Percentiles rank a stretch among this genome's conserved stretches.
Conservation (phyloP, 1,284 basidiomycete genomes). For the Microbotryum lychnidis-dioicae region DNA sequence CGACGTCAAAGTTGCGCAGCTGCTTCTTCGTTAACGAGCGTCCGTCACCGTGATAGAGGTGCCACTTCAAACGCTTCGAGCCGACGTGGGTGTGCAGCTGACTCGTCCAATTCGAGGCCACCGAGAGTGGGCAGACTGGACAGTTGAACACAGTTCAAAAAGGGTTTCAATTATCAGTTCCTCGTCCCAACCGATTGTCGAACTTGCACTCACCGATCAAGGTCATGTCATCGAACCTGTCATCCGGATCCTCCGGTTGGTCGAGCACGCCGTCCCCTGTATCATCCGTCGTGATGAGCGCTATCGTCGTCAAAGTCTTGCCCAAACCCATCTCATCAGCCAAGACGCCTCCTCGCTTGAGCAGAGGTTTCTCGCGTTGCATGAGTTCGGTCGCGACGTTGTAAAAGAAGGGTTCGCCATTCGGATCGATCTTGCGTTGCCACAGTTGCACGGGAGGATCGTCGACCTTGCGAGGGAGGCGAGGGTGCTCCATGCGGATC, state of each 20-base stretch:
- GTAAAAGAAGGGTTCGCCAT: slow-evolving; percentile 32
- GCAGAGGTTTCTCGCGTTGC: slow-evolving; percentile 51
- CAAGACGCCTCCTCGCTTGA: slow-evolving; percentile 74
- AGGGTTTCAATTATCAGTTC: slow-evolving; percentile 1
- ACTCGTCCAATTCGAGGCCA: slow-evolving; percentile 84
- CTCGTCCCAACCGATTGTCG: neutral
- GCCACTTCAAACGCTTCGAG: slow-evolving; percentile 47
- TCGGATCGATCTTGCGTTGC: slow-evolving; percentile 52
- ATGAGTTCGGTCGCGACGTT: slow-evolving; percentile 72
- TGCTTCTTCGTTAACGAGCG: slow-evolving; percentile 54
- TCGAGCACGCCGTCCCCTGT: slow-evolving; percentile 31
- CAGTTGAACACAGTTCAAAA: neutral
- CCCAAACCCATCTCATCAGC: slow-evolving; percentile 87
- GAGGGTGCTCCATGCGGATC: slow-evolving; percentile 30
- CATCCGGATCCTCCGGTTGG: slow-evolving; percentile 32
- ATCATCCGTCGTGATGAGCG: slow-evolving; percentile 48
- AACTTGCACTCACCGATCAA: slow-evolving; percentile 33
- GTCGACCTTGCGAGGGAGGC: slow-evolving; percentile 35
- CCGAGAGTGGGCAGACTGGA: slow-evolving; percentile 75
- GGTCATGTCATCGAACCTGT: slow-evolving; percentile 32
- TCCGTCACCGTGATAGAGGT: slow-evolving; percentile 48
- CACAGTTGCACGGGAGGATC: slow-evolving; percentile 81
- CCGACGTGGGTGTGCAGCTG: slow-evolving; percentile 51
- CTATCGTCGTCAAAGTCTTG: slow-evolving; percentile 54
- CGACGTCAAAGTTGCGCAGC: slow-evolving; percentile 62